Conservation (phyloP, 805 yeast genomes). For the Ogataea salicorniae region DNA sequence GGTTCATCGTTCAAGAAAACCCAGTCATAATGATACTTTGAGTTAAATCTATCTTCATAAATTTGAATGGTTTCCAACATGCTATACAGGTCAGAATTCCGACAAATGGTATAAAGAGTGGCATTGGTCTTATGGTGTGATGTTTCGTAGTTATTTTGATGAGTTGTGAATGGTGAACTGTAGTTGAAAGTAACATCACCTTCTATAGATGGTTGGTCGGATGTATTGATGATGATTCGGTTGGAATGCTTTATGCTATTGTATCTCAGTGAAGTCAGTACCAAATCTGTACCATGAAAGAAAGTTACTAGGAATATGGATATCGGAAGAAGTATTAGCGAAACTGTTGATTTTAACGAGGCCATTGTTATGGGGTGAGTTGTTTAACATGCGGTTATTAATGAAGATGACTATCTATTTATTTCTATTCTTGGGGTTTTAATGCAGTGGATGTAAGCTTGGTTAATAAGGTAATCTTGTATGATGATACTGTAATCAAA, state of each 20-base stretch:
- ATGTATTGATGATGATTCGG: too few relatives aligned
- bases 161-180: too few relatives aligned
- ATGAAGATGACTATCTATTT: too few relatives aligned
- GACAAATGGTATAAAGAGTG: slow-evolving; percentile 63
- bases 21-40: slow-evolving; percentile 58
- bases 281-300: neutral
- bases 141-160: neutral
- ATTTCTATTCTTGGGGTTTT: too few relatives aligned
- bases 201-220: too few relatives aligned
- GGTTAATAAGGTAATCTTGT: too few relatives aligned
- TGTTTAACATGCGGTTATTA: too few relatives aligned
- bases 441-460: too few relatives aligned
- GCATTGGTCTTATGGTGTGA: slow-evolving; percentile 41
- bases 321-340: neutral
- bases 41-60: slow-evolving; percentile 64
- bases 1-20: slow-evolving; percentile 65
- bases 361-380: neutral
- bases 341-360: neutral
- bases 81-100: slow-evolving; percentile 57
- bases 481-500: too few relatives aligned
- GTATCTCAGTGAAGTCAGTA: too few relatives aligned
- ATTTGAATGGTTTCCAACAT: slow-evolving; percentile 55
- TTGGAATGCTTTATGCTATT: too few relatives aligned
- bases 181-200: too few relatives aligned
- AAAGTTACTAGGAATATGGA: neutral